phyloP scores from a whole-genome alignment of 2,329 filamentous ascomycete genomes.

The Alternaria arborescens region DNA sequence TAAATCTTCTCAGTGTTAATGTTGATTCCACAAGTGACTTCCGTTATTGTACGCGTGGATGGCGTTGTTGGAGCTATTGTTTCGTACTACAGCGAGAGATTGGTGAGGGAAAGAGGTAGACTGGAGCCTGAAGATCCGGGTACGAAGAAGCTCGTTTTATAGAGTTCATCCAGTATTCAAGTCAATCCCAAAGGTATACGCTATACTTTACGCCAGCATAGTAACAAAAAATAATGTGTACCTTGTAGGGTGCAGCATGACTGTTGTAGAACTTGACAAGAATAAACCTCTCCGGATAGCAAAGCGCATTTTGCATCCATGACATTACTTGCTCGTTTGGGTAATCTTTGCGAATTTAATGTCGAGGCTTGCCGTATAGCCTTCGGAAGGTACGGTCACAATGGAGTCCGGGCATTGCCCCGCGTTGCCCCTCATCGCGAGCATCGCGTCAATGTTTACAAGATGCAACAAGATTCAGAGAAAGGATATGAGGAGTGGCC shows the following conservation, averaged over 20 bases:
- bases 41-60: constrained; percentile 14
- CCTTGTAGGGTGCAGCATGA: too few relatives aligned
- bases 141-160: neutral
- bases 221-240: too few relatives aligned
- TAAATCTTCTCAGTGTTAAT: neutral
- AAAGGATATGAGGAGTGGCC: neutral
- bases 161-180: neutral
- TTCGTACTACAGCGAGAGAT: neutral
- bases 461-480: constrained; percentile 3
- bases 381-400: neutral
- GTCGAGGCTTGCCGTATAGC: neutral
- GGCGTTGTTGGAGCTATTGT: constrained; percentile 12
- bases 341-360: constrained; percentile 1
- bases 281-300: too few relatives aligned
- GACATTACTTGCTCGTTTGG: neutral
- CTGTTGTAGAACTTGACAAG: too few relatives aligned
- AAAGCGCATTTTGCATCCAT: neutral
- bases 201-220: too few relatives aligned
- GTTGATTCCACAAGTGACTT: neutral
- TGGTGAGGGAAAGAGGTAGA: neutral
- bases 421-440: constrained; percentile 39
- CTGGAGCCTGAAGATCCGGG: neutral
- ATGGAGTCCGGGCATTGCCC: constrained; percentile 23
- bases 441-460: constrained; percentile 21
- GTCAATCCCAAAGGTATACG: too few relatives aligned